Conservation (phyloP, 768 basidiomycete species). For the Cyclocybe aegerita region DNA sequence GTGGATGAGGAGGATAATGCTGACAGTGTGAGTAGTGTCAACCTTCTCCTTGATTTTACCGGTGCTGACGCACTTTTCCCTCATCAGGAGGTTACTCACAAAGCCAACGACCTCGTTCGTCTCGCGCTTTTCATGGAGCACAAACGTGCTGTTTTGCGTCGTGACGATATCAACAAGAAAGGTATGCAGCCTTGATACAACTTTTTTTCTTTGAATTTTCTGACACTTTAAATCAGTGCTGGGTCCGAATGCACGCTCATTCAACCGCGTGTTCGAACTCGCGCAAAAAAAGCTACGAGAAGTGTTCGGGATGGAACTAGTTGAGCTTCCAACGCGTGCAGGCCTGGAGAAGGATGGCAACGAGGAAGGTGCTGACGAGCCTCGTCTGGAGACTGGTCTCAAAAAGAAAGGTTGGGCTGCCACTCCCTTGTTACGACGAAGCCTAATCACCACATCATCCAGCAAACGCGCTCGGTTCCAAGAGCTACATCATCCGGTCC, state of each 20-base stretch:
- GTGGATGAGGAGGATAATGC: slow-evolving; percentile 32
- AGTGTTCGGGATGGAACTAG: slow-evolving; percentile 83
- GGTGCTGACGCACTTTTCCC: background rate
- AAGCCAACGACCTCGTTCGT: slow-evolving; percentile 72
- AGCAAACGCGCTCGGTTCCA: slow-evolving; percentile 63
- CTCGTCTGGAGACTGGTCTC: slow-evolving; percentile 49
- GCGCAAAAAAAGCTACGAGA: slow-evolving; percentile 66
- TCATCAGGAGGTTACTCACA: slow-evolving; percentile 58
- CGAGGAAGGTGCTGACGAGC: slow-evolving; percentile 46
- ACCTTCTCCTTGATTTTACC: slow-evolving; percentile 11
- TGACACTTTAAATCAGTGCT: slow-evolving; percentile 24
- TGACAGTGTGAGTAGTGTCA: slow-evolving; percentile 19
- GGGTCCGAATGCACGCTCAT: slow-evolving; percentile 47
- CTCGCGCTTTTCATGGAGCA: slow-evolving; percentile 83
- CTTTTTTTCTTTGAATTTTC: background rate
- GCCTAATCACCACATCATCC: background rate
- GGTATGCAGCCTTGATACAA: slow-evolving; percentile 35
- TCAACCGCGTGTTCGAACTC: slow-evolving; percentile 58
- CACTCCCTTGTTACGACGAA: background rate
- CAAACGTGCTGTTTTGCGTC: slow-evolving; percentile 58
- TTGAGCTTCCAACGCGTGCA: slow-evolving; percentile 68
- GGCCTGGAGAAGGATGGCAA: slow-evolving; percentile 46
- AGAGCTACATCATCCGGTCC: slow-evolving; percentile 84
- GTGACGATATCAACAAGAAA: slow-evolving; percentile 89
- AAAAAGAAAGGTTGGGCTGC: slow-evolving; percentile 62